phyloP scores from a whole-genome alignment of 495 filamentous ascomycete species.

The Niebla homalea region DNA sequence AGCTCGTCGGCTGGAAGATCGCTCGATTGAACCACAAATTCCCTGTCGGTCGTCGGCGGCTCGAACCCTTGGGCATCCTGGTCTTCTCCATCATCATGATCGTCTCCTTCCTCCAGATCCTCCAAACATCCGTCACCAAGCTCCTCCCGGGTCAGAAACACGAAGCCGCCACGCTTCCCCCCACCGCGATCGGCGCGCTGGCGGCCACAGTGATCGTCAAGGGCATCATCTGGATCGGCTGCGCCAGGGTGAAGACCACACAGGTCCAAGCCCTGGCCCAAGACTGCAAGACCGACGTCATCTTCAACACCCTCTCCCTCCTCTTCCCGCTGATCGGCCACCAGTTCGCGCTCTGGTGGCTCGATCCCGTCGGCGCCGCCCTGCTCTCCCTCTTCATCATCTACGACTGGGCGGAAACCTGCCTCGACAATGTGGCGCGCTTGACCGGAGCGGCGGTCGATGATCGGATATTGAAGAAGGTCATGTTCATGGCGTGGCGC shows the following conservation, averaged over 20 bases:
- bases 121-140: constrained; percentile 52
- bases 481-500: constrained; percentile 83
- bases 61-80: constrained; percentile 65
- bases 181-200: constrained; percentile 60
- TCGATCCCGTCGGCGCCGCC: constrained; percentile 73
- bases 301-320: constrained; percentile 87
- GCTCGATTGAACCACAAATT: constrained; percentile 45
- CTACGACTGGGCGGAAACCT: constrained; percentile 67
- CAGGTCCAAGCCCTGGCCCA: constrained; percentile 73
- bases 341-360: constrained; percentile 62
- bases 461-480: constrained; percentile 64
- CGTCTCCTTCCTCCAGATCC: constrained; percentile 76
- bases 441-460: constrained; percentile 73
- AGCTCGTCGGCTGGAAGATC: constrained; percentile 58
- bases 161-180: constrained; percentile 8
- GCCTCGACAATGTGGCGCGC: constrained; percentile 64
- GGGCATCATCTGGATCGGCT: constrained; percentile 71
- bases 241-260: constrained; percentile 73
- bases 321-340: constrained; percentile 43
- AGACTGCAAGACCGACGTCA: constrained; percentile 50
- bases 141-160: constrained; percentile 45
- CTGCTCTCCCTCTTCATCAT: constrained; percentile 76
- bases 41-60: constrained; percentile 61
- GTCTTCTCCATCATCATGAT: constrained; percentile 78
- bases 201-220: constrained; percentile 70